Evolutionary conservation across 192 early-diverging fungal genomes (phyloP).

Genomic region (Radiomyces spectabilis): DNA sequence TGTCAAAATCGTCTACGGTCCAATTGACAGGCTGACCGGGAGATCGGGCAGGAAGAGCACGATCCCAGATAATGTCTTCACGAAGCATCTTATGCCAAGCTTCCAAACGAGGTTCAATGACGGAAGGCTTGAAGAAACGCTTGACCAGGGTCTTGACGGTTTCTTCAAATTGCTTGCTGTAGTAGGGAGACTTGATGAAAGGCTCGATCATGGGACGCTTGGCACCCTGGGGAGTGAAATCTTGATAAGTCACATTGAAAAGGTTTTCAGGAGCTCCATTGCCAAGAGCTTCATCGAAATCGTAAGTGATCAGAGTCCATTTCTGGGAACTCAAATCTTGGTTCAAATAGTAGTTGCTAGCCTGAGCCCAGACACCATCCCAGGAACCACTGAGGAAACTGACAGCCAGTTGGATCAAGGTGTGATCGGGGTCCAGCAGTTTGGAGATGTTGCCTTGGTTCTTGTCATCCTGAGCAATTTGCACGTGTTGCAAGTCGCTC

Average conservation of each 20-base stretch:
- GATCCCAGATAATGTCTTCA: slow-evolving; percentile 33
- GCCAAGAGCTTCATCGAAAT: slow-evolving; percentile 33
- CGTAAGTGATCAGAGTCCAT: slow-evolving; percentile 31
- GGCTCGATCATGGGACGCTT: slow-evolving; percentile 25
- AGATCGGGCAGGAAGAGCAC: slow-evolving; percentile 7
- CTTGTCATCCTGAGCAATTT: background rate
- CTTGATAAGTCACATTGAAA: slow-evolving; percentile 13
- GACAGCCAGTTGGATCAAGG: slow-evolving; percentile 27
- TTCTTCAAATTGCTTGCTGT: slow-evolving; percentile 27
- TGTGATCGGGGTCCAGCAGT: slow-evolving; percentile 10
- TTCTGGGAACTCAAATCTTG: slow-evolving; percentile 18
- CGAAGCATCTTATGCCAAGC: slow-evolving; percentile 27
- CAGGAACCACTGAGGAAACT: slow-evolving; percentile 29
- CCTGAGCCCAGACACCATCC: slow-evolving; percentile 13
- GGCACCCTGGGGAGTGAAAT: slow-evolving; percentile 15
- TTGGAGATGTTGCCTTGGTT: background rate
- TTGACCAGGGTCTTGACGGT: slow-evolving; percentile 27
- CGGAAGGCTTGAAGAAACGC: slow-evolving; percentile 31
- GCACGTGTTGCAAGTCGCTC: background rate
- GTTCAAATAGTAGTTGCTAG: slow-evolving; percentile 32
- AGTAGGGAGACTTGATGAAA: slow-evolving; percentile 23
- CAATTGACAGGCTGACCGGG: slow-evolving; percentile 11
- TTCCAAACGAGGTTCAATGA: slow-evolving; percentile 26
- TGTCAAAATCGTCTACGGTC: slow-evolving; percentile 11
- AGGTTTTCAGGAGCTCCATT: slow-evolving; percentile 14